Base-by-base conservation (phyloP, 345 rosid species). In the Dipteronia dyeriana region DNA sequence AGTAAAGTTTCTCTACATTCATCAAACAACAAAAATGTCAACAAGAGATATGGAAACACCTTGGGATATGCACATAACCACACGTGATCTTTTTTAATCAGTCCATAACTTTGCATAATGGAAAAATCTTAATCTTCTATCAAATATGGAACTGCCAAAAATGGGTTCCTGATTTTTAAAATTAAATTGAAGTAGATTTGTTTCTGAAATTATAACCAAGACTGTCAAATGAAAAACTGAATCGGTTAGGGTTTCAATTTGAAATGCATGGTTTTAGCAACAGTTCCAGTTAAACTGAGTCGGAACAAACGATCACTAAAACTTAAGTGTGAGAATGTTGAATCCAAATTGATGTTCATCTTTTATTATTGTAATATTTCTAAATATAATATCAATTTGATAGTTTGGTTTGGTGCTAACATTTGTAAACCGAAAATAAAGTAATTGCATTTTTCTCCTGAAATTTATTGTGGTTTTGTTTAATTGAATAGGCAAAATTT, bases 1-100 rank as follows among this genome's bases (percentile, higher is more conserved):
- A 54, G 88, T 94, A 89, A 62, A 92, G 97, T 75, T 86, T 90
- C 87, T 84, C 99, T 96, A 74, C 71, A 75, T 81, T 69, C 29
- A 80, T 11, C 62, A 75, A 67, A 79, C 14, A 43, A 54, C 64
- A 49, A 59, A 54, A 62, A 84, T 26, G 75, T 79, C 64, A 81
- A 45, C 57, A 73, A 51, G 54, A 81, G 20, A 31, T 73, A 7
- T 43, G 31, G 23, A 76, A 47, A 39, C 4, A 7, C 45, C 11
- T 41, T 1, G 45, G 45, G 45, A 22, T 59, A 13, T 20, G 29
- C 22, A 14, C 64, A 56, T 31, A 54, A 67, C 20, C n/a, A 62
- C 13, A 49, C 43, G 29, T 70, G 73, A 51, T 16, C 45, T 41
- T 39, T 39, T 7, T 39, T 39, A 39, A 20, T 59, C 22, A 38